Percentiles rank a stretch among this genome's conserved stretches.
These are phyloP conservation scores for Saccharum spontaneum DNA, from an alignment of 176 grass and related monocot species.

Conservation along the genomic window DNA sequence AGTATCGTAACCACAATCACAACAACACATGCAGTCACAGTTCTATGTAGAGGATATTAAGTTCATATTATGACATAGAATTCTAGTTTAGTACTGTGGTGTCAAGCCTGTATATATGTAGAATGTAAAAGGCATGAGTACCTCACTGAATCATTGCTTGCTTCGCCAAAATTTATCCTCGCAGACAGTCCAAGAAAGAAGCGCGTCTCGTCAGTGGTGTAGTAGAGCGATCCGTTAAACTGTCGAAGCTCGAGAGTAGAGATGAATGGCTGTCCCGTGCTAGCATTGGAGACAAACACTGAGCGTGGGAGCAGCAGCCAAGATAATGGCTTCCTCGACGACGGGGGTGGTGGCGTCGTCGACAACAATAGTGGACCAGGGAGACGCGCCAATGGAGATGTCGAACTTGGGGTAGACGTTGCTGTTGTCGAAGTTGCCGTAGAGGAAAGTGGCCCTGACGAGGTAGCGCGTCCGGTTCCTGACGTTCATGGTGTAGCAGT, in stretches of 20 bases:
- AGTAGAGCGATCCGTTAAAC: constrained; percentile 87
- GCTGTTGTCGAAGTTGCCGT: constrained; percentile 88
- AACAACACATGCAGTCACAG: too few species aligned
- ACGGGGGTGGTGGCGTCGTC: constrained; percentile 52
- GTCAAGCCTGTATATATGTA: too few species aligned
- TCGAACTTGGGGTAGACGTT: constrained; percentile 83
- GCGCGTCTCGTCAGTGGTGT: constrained; percentile 57
- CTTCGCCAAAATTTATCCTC: constrained; percentile 82
- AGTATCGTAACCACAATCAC: too few species aligned
- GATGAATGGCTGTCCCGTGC: constrained; percentile 75
- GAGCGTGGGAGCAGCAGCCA: constrained; percentile 69
- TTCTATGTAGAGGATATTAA: too few species aligned
- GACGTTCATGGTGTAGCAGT: constrained; percentile 90
- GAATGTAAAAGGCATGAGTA: neutral
- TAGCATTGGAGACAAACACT: constrained; percentile 77
- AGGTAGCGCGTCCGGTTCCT: constrained; percentile 74
- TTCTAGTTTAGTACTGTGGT: too few species aligned
- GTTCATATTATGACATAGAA: too few species aligned
- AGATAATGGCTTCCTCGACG: constrained; percentile 57
- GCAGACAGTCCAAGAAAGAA: constrained; percentile 75
- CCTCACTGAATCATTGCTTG: constrained; percentile 74
- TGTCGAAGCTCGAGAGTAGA: constrained; percentile 88
- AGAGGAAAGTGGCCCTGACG: constrained; percentile 82
- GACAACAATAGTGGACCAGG: constrained; percentile 74
- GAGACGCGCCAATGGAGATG: constrained; percentile 62